phyloP scores from a whole-genome alignment of 345 rosid genomes.

The Capsella bursapastoris region DNA sequence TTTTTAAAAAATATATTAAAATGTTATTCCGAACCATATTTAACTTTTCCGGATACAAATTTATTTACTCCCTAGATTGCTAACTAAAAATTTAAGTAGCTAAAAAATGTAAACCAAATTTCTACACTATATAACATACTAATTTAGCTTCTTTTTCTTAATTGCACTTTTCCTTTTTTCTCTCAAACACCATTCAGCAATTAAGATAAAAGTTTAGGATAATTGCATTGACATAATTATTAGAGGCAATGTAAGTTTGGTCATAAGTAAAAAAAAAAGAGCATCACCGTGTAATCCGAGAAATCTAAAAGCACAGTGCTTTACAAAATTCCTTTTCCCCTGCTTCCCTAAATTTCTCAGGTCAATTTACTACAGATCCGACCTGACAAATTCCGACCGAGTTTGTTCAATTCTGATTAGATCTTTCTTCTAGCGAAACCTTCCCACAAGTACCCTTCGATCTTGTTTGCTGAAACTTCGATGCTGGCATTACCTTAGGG shows the following conservation, averaged over 20 bases:
- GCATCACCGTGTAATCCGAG: conserved; percentile 12
- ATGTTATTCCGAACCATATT: too few relatives aligned
- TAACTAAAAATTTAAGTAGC: too few relatives aligned
- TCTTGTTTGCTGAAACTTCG: not conserved
- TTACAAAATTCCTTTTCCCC: not conserved
- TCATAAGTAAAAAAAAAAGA: not conserved
- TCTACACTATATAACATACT: too few relatives aligned
- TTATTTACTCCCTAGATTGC: too few relatives aligned
- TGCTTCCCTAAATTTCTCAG: conserved; percentile 15
- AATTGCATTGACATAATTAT: too few relatives aligned
- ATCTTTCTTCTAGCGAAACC: conserved; percentile 28
- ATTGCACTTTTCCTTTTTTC: too few relatives aligned
- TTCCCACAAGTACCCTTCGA: not conserved
- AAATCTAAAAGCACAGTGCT: conserved; percentile 14
- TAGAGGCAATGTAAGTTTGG: not conserved
- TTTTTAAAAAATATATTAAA: too few relatives aligned
- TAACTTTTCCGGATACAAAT: too few relatives aligned
- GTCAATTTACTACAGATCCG: conserved; percentile 19
- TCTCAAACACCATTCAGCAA: not conserved
- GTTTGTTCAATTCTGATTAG: conserved; percentile 16
- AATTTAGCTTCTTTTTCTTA: too few relatives aligned
- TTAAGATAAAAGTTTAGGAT: not conserved
- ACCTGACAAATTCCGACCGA: not conserved
- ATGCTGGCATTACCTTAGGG: conserved; percentile 17
- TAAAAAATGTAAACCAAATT: too few relatives aligned